Base-by-base conservation (phyloP, 805 yeast genomes). In the Metschnikowia matae region DNA sequence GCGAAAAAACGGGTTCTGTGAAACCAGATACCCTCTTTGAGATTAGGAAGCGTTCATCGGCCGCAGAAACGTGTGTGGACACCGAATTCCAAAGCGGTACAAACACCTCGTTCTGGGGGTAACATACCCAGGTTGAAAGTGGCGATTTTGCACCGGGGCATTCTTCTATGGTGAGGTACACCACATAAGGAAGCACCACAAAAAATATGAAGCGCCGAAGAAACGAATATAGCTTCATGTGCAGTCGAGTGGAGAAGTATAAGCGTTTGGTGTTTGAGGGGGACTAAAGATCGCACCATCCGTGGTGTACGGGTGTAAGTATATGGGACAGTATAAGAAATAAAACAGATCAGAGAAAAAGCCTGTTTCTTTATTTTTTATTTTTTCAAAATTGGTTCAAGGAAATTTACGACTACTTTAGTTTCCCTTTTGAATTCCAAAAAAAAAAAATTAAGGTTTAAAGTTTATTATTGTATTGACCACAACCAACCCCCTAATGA, bases 81-180 rank as follows among this genome's bases (percentile, higher is more conserved):
- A 20, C 39, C 34, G 20, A 18, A 23, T 34, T 15, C 46, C 46
- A 44, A n/a, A 35, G 33, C 15, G 46, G 46, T 26, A 23, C 46
- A 15, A 43, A 34, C 20, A 33, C 46, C 10, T 33, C 23, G 36
- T 33, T 10, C 11, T 34, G 39, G 32, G 38, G 26, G 10, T 21
- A 21, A 21, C 46, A 34, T 18, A 43, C 38, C 32, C 18, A 32
- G n/a, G 13, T 15, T 13, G 39, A 20, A 14, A 34, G 10, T 6
- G 46, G 34, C 8, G 33, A 21, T 11, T 23, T 26, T 14, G 46
- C 40, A 32, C 52, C 5, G n/a, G 52, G 46, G 37, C 60, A 55
- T 31, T 49, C 52, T 29, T 39, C 49, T 4, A 47, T 17, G 4
- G 49, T 51, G 35, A 57, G 31, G 49, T 51, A 55, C 37, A 48